Conservation (phyloP, 192 early-diverging fungal species). For the Podila horticola region DNA sequence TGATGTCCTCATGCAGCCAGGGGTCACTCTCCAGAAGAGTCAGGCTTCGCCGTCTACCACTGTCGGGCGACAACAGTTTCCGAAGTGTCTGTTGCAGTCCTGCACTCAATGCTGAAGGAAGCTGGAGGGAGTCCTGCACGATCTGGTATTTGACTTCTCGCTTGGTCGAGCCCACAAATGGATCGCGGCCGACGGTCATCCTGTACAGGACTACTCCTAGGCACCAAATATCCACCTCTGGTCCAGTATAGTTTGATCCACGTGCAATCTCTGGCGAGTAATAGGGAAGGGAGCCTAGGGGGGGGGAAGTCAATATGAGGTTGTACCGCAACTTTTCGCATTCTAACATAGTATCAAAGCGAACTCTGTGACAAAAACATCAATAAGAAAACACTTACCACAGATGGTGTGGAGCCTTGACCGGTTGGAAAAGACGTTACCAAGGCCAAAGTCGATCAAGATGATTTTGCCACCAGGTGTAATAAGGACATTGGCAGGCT, state of each 20-base stretch:
- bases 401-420: slow-evolving; percentile 85
- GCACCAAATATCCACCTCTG: slow-evolving; percentile 97
- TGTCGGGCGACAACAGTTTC: slow-evolving; percentile 57
- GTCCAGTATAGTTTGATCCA: slow-evolving; percentile 90
- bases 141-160: slow-evolving; percentile 63
- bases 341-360: no score
- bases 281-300: slow-evolving; percentile 84
- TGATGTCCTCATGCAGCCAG: slow-evolving; percentile 55
- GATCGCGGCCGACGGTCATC: slow-evolving; percentile 69
- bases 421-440: slow-evolving; percentile 79
- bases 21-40: slow-evolving; percentile 54
- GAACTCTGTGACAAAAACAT: no score
- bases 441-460: slow-evolving; percentile 94
- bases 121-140: slow-evolving; percentile 48
- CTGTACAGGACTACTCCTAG: slow-evolving; percentile 92
- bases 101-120: slow-evolving; percentile 53
- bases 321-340: neutral
- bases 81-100: slow-evolving; percentile 54
- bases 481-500: slow-evolving; percentile 85
- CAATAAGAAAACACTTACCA: slow-evolving; percentile 70
- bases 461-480: slow-evolving; percentile 77
- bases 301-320: slow-evolving; percentile 1
- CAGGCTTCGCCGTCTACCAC: slow-evolving; percentile 52
- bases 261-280: slow-evolving; percentile 92
- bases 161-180: slow-evolving; percentile 61